phyloP scores from a whole-genome alignment of 805 yeast species.

The Debaryomyces castellii region DNA sequence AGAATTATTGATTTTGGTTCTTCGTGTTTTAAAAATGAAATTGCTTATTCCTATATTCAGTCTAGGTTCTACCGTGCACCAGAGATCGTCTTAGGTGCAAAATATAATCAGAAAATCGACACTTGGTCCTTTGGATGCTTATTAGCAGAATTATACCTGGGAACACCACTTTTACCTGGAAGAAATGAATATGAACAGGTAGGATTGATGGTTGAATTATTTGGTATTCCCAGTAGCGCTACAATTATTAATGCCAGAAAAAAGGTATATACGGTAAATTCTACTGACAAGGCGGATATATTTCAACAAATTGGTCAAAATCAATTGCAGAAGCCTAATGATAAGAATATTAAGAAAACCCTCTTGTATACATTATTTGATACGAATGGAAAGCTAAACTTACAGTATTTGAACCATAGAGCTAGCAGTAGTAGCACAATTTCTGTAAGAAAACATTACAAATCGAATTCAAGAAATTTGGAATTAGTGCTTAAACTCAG shows the following conservation, averaged over 20 bases:
- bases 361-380: slow-evolving; percentile 39
- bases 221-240: slow-evolving; percentile 47
- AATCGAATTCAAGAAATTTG: slow-evolving; percentile 26
- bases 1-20: slow-evolving; percentile 84
- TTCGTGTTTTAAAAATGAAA: slow-evolving; percentile 47
- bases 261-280: slow-evolving; percentile 24
- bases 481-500: slow-evolving; percentile 27
- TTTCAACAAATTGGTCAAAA: slow-evolving; percentile 7
- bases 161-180: slow-evolving; percentile 47
- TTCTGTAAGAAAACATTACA: slow-evolving; percentile 20
- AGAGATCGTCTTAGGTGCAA: slow-evolving; percentile 67
- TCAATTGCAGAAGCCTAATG: slow-evolving; percentile 18
- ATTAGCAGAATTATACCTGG: slow-evolving; percentile 35
- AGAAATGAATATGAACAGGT: slow-evolving; percentile 49
- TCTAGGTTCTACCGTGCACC: slow-evolving; percentile 81
- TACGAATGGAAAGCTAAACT: slow-evolving; percentile 36
- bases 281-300: slow-evolving; percentile 3
- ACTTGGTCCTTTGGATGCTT: slow-evolving; percentile 51
- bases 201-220: slow-evolving; percentile 39
- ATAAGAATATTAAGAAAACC: slow-evolving; percentile 32
- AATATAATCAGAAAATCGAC: slow-evolving; percentile 54
- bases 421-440: slow-evolving; percentile 15
- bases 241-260: slow-evolving; percentile 40
- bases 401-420: slow-evolving; percentile 30
- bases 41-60: slow-evolving; percentile 50